Evolutionary conservation across 2,329 filamentous ascomycete species (phyloP).

Genomic region (Zymoseptoria passerinii): DNA sequence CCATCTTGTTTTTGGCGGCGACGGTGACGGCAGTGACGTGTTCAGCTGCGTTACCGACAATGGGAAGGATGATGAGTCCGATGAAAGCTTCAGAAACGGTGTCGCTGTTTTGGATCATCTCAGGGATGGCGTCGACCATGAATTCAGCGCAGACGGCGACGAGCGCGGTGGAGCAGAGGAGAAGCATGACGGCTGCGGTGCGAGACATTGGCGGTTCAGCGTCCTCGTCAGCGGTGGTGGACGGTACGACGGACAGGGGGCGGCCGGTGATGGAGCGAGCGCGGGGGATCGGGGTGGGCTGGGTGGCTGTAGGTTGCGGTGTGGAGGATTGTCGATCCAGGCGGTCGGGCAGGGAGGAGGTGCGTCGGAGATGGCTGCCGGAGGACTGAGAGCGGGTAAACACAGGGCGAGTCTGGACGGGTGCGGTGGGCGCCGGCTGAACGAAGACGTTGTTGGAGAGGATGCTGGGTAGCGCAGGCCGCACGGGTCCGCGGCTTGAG

Average conservation of each 20-base stretch:
- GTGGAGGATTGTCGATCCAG: slow-evolving; percentile 38
- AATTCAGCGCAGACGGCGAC: slow-evolving; percentile 61
- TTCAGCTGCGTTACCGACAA: slow-evolving; percentile 77
- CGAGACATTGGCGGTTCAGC: slow-evolving; percentile 44
- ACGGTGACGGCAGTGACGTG: slow-evolving; percentile 75
- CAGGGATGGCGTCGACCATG: slow-evolving; percentile 65
- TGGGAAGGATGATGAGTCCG: slow-evolving; percentile 70
- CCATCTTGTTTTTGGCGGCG: slow-evolving; percentile 78
- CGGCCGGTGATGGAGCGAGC: slow-evolving; percentile 4
- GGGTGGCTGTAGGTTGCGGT: slow-evolving; percentile 19
- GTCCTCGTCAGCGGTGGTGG: slow-evolving; percentile 24
- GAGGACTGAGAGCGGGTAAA: slow-evolving; percentile 13
- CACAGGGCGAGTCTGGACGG: slow-evolving; percentile 12
- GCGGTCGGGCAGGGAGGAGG: slow-evolving; percentile 65
- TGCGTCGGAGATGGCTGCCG: slow-evolving; percentile 55
- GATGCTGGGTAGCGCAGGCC: slow-evolving; percentile 55
- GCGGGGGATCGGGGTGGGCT: slow-evolving; percentile 24
- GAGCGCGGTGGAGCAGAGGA: slow-evolving; percentile 47
- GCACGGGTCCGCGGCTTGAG: slow-evolving; percentile 40
- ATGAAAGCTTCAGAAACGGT: slow-evolving; percentile 65
- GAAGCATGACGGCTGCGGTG: slow-evolving; percentile 48
- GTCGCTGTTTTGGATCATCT: slow-evolving; percentile 50
- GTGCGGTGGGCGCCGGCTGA: slow-evolving; percentile 21
- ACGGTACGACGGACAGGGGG: slow-evolving; percentile 5
- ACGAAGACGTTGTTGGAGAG: slow-evolving; percentile 64